phyloP scores from a whole-genome alignment of 1,139 yeast genomes.

The Spathaspora sp. region DNA sequence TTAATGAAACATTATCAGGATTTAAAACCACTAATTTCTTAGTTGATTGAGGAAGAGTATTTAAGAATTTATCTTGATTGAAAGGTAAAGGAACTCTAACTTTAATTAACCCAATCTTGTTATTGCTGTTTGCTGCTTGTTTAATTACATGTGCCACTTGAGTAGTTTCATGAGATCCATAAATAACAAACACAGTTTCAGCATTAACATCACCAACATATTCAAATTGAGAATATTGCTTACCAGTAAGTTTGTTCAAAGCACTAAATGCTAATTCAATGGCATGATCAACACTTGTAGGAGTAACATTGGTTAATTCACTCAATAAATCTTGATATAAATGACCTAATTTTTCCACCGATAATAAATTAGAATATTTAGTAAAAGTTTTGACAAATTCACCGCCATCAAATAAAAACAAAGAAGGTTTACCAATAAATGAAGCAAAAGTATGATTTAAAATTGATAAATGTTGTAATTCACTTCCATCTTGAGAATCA shows the following conservation, averaged over 20 bases:
- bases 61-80: slow-evolving; percentile 57
- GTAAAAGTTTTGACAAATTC: slow-evolving; percentile 59
- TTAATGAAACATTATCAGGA: slow-evolving; percentile 45
- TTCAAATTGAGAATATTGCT: slow-evolving; percentile 65
- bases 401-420: slow-evolving; percentile 81
- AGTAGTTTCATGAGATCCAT: slow-evolving; percentile 69
- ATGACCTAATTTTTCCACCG: slow-evolving; percentile 44
- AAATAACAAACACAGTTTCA: slow-evolving; percentile 70
- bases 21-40: slow-evolving; percentile 62
- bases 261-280: slow-evolving; percentile 42
- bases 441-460: slow-evolving; percentile 64
- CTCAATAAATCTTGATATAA: slow-evolving; percentile 40
- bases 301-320: slow-evolving; percentile 22
- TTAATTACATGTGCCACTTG: slow-evolving; percentile 49
- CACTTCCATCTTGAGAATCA: slow-evolving; percentile 45
- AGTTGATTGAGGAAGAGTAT: slow-evolving; percentile 57
- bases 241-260: slow-evolving; percentile 59
- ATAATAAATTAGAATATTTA: slow-evolving; percentile 46
- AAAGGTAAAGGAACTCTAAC: slow-evolving; percentile 82
- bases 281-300: slow-evolving; percentile 36
- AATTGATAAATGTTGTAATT: slow-evolving; percentile 67
- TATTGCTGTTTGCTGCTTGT: slow-evolving; percentile 27
- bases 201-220: slow-evolving; percentile 64
- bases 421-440: slow-evolving; percentile 53
- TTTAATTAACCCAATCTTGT: slow-evolving; percentile 59